Base-by-base conservation (phyloP, 148 eudicot genomes). In the Silene conica region DNA sequence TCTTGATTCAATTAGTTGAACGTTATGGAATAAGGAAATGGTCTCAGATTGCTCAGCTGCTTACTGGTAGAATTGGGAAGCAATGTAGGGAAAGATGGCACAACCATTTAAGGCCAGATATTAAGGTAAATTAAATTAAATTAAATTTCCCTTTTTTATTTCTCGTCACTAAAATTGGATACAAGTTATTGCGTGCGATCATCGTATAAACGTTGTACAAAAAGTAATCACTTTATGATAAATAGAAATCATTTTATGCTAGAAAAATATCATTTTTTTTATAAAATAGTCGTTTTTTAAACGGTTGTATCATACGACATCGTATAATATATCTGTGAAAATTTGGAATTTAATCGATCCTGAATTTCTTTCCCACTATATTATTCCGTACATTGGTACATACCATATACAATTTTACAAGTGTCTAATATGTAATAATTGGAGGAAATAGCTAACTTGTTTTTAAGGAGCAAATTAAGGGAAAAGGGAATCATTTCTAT, bases 31-130 rank as follows among this genome's bases (percentile, higher is more conserved):
- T 82, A 65, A 85, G 91, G 75, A 92, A 90, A 80, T 95, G 99
- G 99, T 88, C 99, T 34, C 90, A 87, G n/a, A 87, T 95, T 74
- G 96, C 98, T 22, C 87, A 85, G 50, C 69, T 83, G 86, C 80
- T 95, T 70, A 83, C 83, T 65, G 97, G 96, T 15, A 89, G 98
- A 74, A 88, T 87, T 19, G 98, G 98, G 20, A 95, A 95, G 80
- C 97, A 95, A 70, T 95, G 98, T 61, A 86, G 98, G 69, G 98
- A 95, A 76, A 88, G 98, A 77, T 95, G 98, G 98, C 96, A 95
- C 78, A 95, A 92, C 74, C 98, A 95, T 84, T 86, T 95, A 15
- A 89, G 89, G 79, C 97, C 98, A 50, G 85, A 95, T 78, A 92
- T 95, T 80, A 95, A 95, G 89, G 98, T 91, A 76, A 19, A 80